Percentiles rank a stretch among this genome's conserved stretches.
Evolutionary conservation across 192 early-diverging fungal species (phyloP).

Genomic region (Funneliformis geosporum): DNA sequence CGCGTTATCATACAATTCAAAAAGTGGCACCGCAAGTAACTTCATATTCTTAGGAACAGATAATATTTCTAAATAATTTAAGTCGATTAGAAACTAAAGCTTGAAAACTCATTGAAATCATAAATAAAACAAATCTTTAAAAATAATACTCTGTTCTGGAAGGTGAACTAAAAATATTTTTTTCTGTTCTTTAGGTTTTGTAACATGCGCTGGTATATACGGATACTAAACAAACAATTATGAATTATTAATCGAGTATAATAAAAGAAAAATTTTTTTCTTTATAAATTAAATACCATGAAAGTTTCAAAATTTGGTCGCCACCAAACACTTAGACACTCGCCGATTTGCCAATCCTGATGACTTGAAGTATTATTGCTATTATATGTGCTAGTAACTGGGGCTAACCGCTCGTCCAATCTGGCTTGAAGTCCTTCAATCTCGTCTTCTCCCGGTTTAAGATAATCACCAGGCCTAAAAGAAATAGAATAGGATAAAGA

Average conservation of each 20-base stretch:
- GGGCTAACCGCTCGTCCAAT: constrained; percentile 62
- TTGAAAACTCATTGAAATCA: neutral
- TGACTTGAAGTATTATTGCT: constrained; percentile 32
- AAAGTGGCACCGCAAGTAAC: constrained; percentile 75
- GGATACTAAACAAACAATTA: constrained; percentile 59
- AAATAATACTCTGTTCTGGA: constrained; percentile 63
- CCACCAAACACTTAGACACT: constrained; percentile 74
- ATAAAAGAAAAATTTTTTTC: neutral
- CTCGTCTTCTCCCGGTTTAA: constrained; percentile 77
- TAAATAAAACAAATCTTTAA: neutral
- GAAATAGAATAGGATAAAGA: neutral
- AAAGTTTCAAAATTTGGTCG: constrained; percentile 76
- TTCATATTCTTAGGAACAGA: constrained; percentile 79
- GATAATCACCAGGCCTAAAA: constrained; percentile 65
- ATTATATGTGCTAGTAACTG: constrained; percentile 31
- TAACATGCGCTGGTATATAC: constrained; percentile 77
- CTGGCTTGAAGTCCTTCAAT: constrained; percentile 65
- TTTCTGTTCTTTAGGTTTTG: constrained; percentile 76
- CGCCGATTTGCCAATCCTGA: constrained; percentile 71
- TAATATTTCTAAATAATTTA: constrained; percentile 53
- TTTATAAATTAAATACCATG: constrained; percentile 55
- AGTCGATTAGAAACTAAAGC: neutral
- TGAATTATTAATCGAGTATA: neutral
- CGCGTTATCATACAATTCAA: constrained; percentile 80
- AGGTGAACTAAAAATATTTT: constrained; percentile 74